Evolutionary conservation across 441 rosid genomes (phyloP).

Genomic region (Rhodomyrtus psidioides): DNA sequence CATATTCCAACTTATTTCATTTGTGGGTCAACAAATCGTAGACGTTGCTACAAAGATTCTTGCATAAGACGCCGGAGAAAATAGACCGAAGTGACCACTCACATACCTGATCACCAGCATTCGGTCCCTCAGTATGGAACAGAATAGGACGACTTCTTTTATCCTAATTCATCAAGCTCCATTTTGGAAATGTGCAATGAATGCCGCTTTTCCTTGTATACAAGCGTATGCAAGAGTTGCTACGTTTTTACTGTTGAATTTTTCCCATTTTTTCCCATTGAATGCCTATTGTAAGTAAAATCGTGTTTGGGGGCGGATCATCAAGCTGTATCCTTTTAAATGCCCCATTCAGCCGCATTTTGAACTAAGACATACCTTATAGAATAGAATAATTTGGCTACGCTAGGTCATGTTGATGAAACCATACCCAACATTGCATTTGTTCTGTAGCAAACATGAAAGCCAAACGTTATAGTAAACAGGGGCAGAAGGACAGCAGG

Average conservation of each 20-base stretch:
- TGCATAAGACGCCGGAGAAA: background rate
- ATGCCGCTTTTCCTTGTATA: slow-evolving; percentile 69
- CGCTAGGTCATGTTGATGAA: too few relatives aligned
- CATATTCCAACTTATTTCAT: too few relatives aligned
- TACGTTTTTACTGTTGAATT: slow-evolving; percentile 71
- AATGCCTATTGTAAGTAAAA: slow-evolving; percentile 32
- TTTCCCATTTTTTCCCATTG: slow-evolving; percentile 78
- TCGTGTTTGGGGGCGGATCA: too few relatives aligned
- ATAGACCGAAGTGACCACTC: background rate
- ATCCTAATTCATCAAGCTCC: slow-evolving; percentile 79
- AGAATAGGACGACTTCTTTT: slow-evolving; percentile 73
- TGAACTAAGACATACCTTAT: too few relatives aligned
- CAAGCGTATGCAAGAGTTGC: slow-evolving; percentile 72
- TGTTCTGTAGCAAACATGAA: too few relatives aligned
- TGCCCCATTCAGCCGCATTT: too few relatives aligned
- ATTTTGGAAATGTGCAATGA: slow-evolving; percentile 68
- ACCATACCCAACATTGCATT: too few relatives aligned
- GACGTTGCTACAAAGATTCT: background rate
- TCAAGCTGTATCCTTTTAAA: too few relatives aligned
- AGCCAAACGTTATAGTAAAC: too few relatives aligned
- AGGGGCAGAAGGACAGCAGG: too few relatives aligned
- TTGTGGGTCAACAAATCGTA: background rate
- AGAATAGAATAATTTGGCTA: too few relatives aligned
- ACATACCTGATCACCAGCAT: slow-evolving; percentile 68
- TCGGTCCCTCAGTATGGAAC: slow-evolving; percentile 63